phyloP scores from a whole-genome alignment of 2,329 filamentous ascomycete species.

The Claviceps cyperi region DNA sequence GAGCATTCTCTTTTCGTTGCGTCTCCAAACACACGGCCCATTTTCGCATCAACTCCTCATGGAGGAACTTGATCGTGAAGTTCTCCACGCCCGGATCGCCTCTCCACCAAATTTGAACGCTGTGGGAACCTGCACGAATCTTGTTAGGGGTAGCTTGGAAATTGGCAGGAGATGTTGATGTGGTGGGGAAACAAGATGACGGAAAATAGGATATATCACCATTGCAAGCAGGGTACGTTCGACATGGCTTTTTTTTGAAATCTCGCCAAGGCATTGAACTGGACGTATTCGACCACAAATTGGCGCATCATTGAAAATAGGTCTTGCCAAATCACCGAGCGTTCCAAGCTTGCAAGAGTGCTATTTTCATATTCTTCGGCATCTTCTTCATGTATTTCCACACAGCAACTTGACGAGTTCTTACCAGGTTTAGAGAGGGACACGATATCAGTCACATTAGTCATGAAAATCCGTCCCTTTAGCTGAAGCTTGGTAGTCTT shows the following conservation, averaged over 20 bases:
- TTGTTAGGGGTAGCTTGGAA: conserved; percentile 13
- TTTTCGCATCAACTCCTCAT: conserved; percentile 85
- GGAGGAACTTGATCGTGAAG: conserved; percentile 85
- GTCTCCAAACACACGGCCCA: conserved; percentile 71
- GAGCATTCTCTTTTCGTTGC: conserved; percentile 51
- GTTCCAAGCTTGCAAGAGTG: too few species aligned
- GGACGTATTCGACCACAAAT: too few species aligned
- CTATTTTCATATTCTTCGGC: too few species aligned
- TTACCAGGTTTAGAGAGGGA: conserved; percentile 76
- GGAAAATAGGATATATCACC: conserved; percentile 44
- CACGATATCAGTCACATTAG: conserved; percentile 91
- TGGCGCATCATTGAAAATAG: too few species aligned
- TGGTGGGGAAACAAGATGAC: not conserved
- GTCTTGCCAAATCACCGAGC: too few species aligned
- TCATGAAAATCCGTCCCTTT: conserved; percentile 97
- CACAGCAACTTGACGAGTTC: conserved; percentile 9
- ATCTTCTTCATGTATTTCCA: too few species aligned
- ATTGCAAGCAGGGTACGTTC: too few species aligned
- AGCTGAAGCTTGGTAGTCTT: conserved; percentile 76
- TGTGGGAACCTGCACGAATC: conserved; percentile 58
- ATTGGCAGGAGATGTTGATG: not conserved
- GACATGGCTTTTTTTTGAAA: too few species aligned
- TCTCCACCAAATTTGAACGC: conserved; percentile 97
- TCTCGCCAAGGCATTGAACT: too few species aligned
- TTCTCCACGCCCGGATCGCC: conserved; percentile 91